These are phyloP conservation scores for Liquidambar formosana DNA, from an alignment of 164 flowering plant species.

Conservation along the genomic window DNA sequence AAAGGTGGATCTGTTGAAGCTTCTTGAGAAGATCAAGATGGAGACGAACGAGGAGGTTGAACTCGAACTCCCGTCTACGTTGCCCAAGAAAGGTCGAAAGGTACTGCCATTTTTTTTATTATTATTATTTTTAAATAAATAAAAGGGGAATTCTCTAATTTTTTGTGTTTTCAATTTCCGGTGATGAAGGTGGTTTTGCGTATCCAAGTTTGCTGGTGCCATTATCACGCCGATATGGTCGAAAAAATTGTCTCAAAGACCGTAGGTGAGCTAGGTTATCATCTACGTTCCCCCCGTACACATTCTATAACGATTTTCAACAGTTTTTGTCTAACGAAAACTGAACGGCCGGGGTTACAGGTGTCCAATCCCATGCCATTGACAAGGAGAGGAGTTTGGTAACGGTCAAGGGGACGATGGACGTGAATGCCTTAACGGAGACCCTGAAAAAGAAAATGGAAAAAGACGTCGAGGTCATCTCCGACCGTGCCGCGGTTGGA, in stretches of 20 bases:
- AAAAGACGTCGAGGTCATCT: slow-evolving; percentile 33
- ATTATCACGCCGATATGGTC: too few relatives aligned
- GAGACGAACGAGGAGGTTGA: slow-evolving; percentile 34
- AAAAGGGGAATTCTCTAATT: too few relatives aligned
- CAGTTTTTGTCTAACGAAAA: too few relatives aligned
- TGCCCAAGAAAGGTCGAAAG: slow-evolving; percentile 29
- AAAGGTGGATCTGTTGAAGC: slow-evolving; percentile 30
- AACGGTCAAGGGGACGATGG: slow-evolving; percentile 37
- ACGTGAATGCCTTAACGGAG: slow-evolving; percentile 25
- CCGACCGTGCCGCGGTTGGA: too few relatives aligned
- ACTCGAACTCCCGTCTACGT: slow-evolving; percentile 40
- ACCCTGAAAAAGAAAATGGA: slow-evolving; percentile 17
- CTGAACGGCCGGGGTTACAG: slow-evolving; percentile 25
- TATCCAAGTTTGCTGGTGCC: too few relatives aligned
- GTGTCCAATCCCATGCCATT: slow-evolving; percentile 17
- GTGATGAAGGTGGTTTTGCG: slow-evolving; percentile 41
- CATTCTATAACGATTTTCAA: neutral
- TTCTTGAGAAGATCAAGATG: slow-evolving; percentile 26
- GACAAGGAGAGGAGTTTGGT: slow-evolving; percentile 29
- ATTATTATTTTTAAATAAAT: too few relatives aligned
- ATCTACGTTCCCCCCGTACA: neutral
- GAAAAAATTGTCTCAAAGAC: too few relatives aligned
- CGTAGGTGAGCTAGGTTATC: slow-evolving; percentile 29
- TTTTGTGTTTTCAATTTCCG: too few relatives aligned
- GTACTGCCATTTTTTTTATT: too few relatives aligned